Base-by-base conservation (phyloP, 495 filamentous ascomycete species). In the Corynascus novoguineensis region DNA sequence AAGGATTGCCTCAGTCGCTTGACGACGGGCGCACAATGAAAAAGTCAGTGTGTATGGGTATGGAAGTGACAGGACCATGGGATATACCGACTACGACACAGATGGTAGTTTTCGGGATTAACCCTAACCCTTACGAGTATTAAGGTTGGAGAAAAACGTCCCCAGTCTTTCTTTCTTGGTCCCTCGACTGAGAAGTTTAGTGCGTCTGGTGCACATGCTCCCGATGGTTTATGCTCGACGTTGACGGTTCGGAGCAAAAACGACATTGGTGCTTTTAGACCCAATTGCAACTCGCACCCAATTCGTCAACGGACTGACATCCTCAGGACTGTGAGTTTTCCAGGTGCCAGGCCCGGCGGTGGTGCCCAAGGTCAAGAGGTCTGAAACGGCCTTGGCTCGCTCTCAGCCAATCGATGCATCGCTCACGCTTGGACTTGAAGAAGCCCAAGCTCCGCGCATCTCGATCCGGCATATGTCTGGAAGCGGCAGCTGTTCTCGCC, bases 311-410 rank as follows among this genome's bases (percentile, higher is more conserved):
- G 28, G 44, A 44, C 34, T 40, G 28, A 49, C 11, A 29, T 4
- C 10, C 6, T 17, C n/a, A n/a, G n/a, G n/a, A n/a, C n/a, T n/a
- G n/a, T n/a, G n/a, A 50, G 27, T 41, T 52, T 46, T 5, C 8
- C 24, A 29, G 37, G 21, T 34, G 31, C 22, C 27, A 44, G 24
- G 12, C 22, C 53, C 27, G 37, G 40, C 52, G 47, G 55, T 57
- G 48, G 42, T 61, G 49, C 41, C 54, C 54, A 60, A 64, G 65
- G 63, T 61, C 66, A 66, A 68, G 68, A 14, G 41, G 58, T 46
- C 64, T 69, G 68, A 71, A 69, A 71, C 68, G 27, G 49, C 32
- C 56, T 48, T 59, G 53, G 64, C 35, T 50, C 27, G 32, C 53
- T 60, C 49, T 7, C 21, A 60, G 57, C 68, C 68, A 71, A 71